Evolutionary conservation across 2,329 filamentous ascomycete genomes (phyloP), one percentile per base, ranked within the genome.

Genomic region (Ophiostoma sp.): DNA sequence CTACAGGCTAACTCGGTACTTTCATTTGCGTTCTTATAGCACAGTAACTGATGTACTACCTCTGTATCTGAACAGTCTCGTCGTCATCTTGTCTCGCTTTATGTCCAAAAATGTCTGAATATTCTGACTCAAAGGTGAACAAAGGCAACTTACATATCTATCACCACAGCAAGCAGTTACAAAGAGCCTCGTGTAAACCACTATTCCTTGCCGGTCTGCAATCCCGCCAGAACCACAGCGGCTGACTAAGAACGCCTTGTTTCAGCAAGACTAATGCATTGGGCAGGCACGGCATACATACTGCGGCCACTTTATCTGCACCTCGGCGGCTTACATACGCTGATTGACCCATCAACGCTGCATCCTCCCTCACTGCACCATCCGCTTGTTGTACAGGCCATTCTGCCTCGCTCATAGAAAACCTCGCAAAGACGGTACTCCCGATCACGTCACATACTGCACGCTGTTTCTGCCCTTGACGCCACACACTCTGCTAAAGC

Each of bases 301-400:
- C 52, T 52, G 27, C 57, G 4, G 57, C 27, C 23, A 13, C 23
- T 48, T 48, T 13, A 62, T 33, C 27, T 62, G 57, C 27, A 33
- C 57, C 54, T 27, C 57, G 33, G 13, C 57, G 27, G 57, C 57
- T 62, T 62, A 62, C 27, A 62, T 62, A 62, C 57, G 57, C 57
- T 17, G 57, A 13, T 62, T 33, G 23, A 33, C 27, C 57, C 23
- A 48, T 62, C 57, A 23, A 7, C 54, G 54, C 27, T 33, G 11
- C 54, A 33, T 27, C 57, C 15, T 31, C 27, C 54, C 27, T 33
- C 54, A 27, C 27, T 60, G 27, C 23, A 4, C 3, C n/a, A 8
- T 27, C 23, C 11, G 57, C 57, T 62, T 13, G 4, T n/a, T 62
- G 20, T 5, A 20, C 20, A 48, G 44, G 44, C 17, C 20, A 48